Conservation (phyloP, 331 rosid genomes). For the Quercus tomentella region DNA sequence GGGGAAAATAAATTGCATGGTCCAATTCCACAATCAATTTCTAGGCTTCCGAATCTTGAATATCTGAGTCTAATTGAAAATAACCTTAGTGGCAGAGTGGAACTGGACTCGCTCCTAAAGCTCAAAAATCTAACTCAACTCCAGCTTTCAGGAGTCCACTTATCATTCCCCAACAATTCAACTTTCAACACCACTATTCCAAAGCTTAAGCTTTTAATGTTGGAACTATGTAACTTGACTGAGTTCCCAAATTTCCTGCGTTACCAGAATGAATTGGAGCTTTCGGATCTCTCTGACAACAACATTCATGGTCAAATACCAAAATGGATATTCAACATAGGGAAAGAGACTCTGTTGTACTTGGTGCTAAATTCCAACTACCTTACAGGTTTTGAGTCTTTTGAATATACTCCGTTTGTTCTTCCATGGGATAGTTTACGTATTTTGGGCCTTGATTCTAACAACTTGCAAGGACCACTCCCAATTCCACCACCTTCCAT, state of each 20-base stretch:
- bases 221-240: slow-evolving; percentile 8
- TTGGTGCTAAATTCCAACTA: background rate
- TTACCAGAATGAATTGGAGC: background rate
- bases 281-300: background rate
- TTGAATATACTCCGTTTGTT: no score
- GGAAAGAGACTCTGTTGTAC: background rate
- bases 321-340: background rate
- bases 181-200: background rate
- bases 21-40: background rate
- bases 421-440: no score
- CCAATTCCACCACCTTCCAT: no score
- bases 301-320: background rate
- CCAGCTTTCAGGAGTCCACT: accelerated
- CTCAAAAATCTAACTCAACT: background rate
- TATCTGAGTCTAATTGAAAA: accelerated
- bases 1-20: background rate
- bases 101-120: slow-evolving; percentile 1
- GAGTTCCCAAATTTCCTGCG: slow-evolving; percentile 11
- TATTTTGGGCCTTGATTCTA: no score
- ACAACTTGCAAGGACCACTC: no score
- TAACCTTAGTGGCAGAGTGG: slow-evolving; percentile 22
- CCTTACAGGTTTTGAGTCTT: no score
- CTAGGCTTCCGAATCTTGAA: background rate
- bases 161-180: background rate
- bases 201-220: background rate